Conservation (phyloP, 2,329 filamentous ascomycete species). For the Penicillium oxalicum region DNA sequence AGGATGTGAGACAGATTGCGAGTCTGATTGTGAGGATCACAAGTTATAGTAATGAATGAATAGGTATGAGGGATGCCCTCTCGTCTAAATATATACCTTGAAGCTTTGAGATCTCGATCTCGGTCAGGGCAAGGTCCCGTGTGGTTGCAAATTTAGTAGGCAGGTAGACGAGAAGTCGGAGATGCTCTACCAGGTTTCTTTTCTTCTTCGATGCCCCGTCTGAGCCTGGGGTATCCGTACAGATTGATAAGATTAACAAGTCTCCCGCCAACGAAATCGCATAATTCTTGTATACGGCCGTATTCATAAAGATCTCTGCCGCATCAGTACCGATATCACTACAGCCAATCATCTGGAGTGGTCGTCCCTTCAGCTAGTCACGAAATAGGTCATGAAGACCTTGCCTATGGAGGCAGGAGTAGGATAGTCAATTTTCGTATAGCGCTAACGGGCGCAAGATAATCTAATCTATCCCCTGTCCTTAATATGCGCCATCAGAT, state of each 20-base stretch:
- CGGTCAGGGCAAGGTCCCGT: no score
- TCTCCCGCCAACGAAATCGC: slow-evolving; percentile 49
- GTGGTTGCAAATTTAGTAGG: no score
- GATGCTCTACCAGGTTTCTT: no score
- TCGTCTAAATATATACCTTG: no score
- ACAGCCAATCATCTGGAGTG: slow-evolving; percentile 39
- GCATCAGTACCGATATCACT: slow-evolving; percentile 50
- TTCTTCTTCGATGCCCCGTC: no score
- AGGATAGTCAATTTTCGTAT: slow-evolving; percentile 48
- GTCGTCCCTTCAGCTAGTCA: slow-evolving; percentile 37
- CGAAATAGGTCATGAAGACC: slow-evolving; percentile 43
- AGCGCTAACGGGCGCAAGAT: slow-evolving; percentile 59
- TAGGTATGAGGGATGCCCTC: no score
- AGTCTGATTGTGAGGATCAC: slow-evolving; percentile 1
- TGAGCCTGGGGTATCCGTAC: background rate
- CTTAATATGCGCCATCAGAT: slow-evolving; percentile 46
- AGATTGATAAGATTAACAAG: slow-evolving; percentile 39
- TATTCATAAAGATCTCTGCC: slow-evolving; percentile 44
- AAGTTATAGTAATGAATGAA: background rate
- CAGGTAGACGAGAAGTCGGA: no score
- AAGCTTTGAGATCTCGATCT: no score
- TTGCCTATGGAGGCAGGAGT: slow-evolving; percentile 43
- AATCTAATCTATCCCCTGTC: slow-evolving; percentile 52
- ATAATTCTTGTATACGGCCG: slow-evolving; percentile 40
- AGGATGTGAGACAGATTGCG: slow-evolving; percentile 1